Evolutionary conservation across 805 yeast species (phyloP).

Genomic region (Cyberlindnera amylophila): DNA sequence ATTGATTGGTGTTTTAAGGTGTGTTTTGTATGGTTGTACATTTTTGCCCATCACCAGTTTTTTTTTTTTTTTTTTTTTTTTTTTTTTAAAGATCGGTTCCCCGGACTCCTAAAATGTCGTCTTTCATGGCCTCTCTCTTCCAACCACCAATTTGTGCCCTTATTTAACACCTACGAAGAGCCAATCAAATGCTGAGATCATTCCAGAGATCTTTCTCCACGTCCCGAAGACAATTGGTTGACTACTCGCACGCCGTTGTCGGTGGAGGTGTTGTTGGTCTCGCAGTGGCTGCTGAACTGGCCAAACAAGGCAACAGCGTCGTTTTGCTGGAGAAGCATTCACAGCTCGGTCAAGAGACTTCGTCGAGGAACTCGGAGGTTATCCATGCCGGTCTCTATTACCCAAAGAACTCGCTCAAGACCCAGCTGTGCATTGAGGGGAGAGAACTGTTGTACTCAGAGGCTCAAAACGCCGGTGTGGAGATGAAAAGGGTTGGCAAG

Average conservation of each 20-base stretch:
- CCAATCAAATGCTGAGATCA: slow-evolving; percentile 1
- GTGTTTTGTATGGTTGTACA: too few species aligned
- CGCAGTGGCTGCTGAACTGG: slow-evolving; percentile 71
- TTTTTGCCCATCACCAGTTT: too few species aligned
- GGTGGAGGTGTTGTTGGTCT: slow-evolving; percentile 88
- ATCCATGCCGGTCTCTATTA: slow-evolving; percentile 89
- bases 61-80: slow-evolving; percentile 3
- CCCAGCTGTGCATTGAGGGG: slow-evolving; percentile 70
- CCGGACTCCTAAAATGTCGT: slow-evolving; percentile 4
- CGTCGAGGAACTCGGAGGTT: slow-evolving; percentile 89
- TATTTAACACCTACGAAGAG: too few species aligned
- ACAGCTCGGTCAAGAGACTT: slow-evolving; percentile 71
- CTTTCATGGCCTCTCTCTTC: too few species aligned
- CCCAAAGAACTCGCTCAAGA: slow-evolving; percentile 64
- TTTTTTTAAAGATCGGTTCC: neutral
- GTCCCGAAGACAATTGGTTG: slow-evolving; percentile 26
- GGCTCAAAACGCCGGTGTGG: slow-evolving; percentile 45
- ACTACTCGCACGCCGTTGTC: slow-evolving; percentile 66
- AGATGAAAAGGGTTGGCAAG: slow-evolving; percentile 66
- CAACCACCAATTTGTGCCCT: too few species aligned
- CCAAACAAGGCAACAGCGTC: slow-evolving; percentile 39
- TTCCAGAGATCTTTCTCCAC: slow-evolving; percentile 15
- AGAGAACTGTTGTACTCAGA: slow-evolving; percentile 59
- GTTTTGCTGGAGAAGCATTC: slow-evolving; percentile 71
- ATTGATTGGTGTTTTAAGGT: too few species aligned